These are phyloP conservation scores for Ceratocystiopsis minuta DNA, from an alignment of 2,329 filamentous ascomycete genomes.

Conservation along the genomic window DNA sequence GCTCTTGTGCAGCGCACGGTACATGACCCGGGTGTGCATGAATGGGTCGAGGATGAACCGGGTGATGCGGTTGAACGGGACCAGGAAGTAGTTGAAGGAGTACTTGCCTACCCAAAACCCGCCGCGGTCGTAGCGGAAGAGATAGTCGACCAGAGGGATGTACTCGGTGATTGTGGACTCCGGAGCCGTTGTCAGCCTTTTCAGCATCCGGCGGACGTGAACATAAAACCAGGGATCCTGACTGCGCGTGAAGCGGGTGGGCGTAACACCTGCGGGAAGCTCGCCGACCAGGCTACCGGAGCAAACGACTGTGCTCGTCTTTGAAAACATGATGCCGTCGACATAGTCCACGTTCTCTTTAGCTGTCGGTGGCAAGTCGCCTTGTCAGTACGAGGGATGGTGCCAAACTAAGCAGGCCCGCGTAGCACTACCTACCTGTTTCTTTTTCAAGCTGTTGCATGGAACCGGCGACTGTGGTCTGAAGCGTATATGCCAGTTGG, in stretches of 20 bases:
- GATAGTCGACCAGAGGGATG: conserved; percentile 45
- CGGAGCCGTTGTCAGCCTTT: conserved; percentile 11
- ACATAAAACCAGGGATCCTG: conserved; percentile 59
- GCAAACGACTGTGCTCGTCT: conserved; percentile 38
- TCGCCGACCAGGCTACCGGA: conserved; percentile 37
- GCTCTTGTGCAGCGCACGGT: conserved; percentile 44
- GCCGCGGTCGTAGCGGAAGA: conserved; percentile 55
- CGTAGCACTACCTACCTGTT: conserved; percentile 1
- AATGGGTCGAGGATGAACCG: conserved; percentile 43
- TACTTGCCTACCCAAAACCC: conserved; percentile 48
- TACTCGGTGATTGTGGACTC: conserved; percentile 20
- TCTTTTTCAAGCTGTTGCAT: conserved; percentile 19
- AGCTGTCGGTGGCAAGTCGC: background rate
- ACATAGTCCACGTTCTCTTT: conserved; percentile 34
- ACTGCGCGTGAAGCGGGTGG: conserved; percentile 34
- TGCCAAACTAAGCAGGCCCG: background rate
- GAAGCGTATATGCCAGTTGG: conserved; percentile 33
- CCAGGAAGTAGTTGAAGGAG: conserved; percentile 45
- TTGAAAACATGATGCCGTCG: conserved; percentile 48
- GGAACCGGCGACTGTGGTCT: conserved; percentile 23
- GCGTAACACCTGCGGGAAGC: conserved; percentile 16
- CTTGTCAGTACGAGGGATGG: background rate
- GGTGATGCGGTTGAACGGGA: conserved; percentile 40
- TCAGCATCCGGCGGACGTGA: conserved; percentile 33
- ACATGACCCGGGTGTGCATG: conserved; percentile 46